Percentiles rank a stretch among this genome's conserved stretches.
These are phyloP conservation scores for Solanum chmielewskii DNA, from an alignment of 257 asterid species.

Conservation along the genomic window DNA sequence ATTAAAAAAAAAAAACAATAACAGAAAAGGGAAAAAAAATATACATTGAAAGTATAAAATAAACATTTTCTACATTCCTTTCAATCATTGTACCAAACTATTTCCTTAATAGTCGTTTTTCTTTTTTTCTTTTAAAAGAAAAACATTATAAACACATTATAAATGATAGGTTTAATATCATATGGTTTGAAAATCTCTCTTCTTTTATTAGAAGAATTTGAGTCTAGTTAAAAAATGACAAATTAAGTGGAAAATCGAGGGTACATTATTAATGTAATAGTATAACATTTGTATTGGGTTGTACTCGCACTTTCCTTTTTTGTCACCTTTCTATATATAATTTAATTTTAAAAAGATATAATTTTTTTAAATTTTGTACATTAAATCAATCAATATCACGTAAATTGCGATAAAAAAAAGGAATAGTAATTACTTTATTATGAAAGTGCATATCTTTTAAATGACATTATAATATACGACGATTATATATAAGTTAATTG, in stretches of 20 bases:
- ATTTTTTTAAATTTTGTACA: background rate
- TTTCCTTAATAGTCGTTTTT: background rate
- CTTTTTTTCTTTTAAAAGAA: too few species aligned
- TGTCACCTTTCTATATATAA: background rate
- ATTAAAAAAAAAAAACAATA: too few species aligned
- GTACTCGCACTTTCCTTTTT: background rate
- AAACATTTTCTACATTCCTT: background rate
- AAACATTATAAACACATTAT: background rate
- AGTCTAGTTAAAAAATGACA: background rate
- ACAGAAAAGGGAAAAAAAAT: background rate
- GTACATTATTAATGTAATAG: background rate
- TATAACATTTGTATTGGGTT: background rate
- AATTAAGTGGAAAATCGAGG: background rate
- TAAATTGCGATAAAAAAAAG: background rate
- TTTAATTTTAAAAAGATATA: background rate
- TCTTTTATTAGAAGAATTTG: background rate
- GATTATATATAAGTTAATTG: too few species aligned
- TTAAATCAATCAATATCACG: background rate
- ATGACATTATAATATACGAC: too few species aligned
- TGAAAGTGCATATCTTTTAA: too few species aligned
- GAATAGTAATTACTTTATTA: too few species aligned
- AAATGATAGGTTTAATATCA: background rate
- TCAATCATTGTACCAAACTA: background rate
- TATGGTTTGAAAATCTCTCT: background rate
- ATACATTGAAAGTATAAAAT: background rate